Base-by-base conservation (phyloP, 495 filamentous ascomycete genomes). In the Chaetomium fimeti region DNA sequence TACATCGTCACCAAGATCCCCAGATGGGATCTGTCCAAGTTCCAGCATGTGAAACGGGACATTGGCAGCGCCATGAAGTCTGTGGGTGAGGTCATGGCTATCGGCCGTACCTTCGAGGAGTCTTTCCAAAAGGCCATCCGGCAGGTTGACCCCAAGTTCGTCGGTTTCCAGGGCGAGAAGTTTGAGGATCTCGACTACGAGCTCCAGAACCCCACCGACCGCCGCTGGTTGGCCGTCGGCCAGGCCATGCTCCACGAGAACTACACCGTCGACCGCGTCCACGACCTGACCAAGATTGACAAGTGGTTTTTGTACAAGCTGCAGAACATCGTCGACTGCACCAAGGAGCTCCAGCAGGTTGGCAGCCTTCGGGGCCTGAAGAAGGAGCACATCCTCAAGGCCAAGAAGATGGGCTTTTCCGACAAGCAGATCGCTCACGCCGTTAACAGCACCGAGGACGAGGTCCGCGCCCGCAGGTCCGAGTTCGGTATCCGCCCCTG, bases 1-100 rank as follows among this genome's bases (percentile, higher is more conserved):
- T 98, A 98, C 66, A 89, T 98, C 66, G 93, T 98, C 64, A 97
- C 92, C 65, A 98, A 98, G 82, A 98, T 98, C 69, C 93, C 93
- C 70, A 84, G 94, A 47, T 98, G 93, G 93, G 93, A 97, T 81
- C 75, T 98, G 74, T 85, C 89, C 80, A 98, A 98, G 81, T 98
- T 98, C 81, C 93, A 97, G 80, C 92, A 98, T 72, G 93, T 98
- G 65, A 93, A 96, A 81, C 88, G 93, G 57, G 91, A 96, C 75
- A 98, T 98, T 75, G 93, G 93, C 61, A 93, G 90, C 72, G 89
- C 93, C 42, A 98, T 98, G 90, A 97, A 97, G 81, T 97, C 93
- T 38, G 93, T 98, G 53, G 93, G 93, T 64, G 93, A 98, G 78
- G 93, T 98, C 56, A 98, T 98, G 93, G 94, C 93, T 57, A 98